Evolutionary conservation across 2,329 filamentous ascomycete species (phyloP).

Genomic region (Pseudophaeomoniella oleicola): DNA sequence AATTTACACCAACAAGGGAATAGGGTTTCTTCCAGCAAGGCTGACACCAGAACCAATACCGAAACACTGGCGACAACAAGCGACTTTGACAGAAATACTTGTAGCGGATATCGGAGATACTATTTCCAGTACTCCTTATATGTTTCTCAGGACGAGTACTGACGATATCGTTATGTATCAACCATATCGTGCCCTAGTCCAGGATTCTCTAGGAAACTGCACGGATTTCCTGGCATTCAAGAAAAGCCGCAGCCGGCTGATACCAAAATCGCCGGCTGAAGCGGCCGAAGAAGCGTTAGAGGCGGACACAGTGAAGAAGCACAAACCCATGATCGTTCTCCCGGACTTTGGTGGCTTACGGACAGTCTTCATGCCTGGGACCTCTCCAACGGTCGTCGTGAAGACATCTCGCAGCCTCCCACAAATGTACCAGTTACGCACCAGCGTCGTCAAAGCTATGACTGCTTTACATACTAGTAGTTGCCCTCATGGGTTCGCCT

Average conservation of each 20-base stretch:
- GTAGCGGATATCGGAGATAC: slow-evolving; percentile 74
- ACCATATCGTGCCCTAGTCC: slow-evolving; percentile 41
- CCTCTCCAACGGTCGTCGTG: slow-evolving; percentile 66
- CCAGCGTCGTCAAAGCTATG: slow-evolving; percentile 53
- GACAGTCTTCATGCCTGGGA: slow-evolving; percentile 68
- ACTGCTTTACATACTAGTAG: slow-evolving; percentile 62
- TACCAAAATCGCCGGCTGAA: slow-evolving; percentile 42
- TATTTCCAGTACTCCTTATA: slow-evolving; percentile 55
- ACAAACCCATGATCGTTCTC: slow-evolving; percentile 28
- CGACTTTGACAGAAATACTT: slow-evolving; percentile 62
- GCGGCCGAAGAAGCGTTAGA: slow-evolving; percentile 39
- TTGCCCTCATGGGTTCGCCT: slow-evolving; percentile 72
- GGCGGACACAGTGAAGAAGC: slow-evolving; percentile 9
- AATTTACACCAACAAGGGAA: slow-evolving; percentile 59
- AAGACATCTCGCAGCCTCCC: slow-evolving; percentile 68
- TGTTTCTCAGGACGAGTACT: slow-evolving; percentile 64
- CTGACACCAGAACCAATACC: slow-evolving; percentile 57
- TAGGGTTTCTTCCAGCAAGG: slow-evolving; percentile 63
- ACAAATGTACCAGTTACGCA: slow-evolving; percentile 58
- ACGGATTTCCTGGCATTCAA: slow-evolving; percentile 50
- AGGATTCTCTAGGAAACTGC: slow-evolving; percentile 1
- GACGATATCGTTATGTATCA: slow-evolving; percentile 83
- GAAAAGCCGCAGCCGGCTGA: slow-evolving; percentile 54
- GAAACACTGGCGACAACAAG: slow-evolving; percentile 56
- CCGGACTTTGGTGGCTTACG: slow-evolving; percentile 55